Conservation (phyloP, 345 rosid genomes). For the Rubroshorea leprosula region DNA sequence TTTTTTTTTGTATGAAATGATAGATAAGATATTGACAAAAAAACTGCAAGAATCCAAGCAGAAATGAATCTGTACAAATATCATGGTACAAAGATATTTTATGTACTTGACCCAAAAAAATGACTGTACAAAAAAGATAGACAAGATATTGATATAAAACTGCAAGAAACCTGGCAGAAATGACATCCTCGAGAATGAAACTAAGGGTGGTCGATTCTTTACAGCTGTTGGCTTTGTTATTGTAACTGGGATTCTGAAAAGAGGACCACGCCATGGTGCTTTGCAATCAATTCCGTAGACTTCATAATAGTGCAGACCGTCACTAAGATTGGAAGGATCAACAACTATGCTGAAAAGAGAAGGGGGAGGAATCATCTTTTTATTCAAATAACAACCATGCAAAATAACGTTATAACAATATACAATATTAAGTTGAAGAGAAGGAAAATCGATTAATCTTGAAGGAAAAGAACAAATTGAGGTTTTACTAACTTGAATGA, state of each 20-base stretch:
- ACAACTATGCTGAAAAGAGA: constrained; percentile 70
- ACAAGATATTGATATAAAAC: neutral
- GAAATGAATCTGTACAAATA: no score
- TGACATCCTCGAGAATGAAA: constrained; percentile 70
- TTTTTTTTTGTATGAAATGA: no score
- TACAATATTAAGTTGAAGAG: constrained; percentile 1
- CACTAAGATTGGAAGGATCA: constrained; percentile 77
- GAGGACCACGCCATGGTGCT: constrained; percentile 89
- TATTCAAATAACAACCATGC: no score
- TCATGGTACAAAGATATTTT: no score
- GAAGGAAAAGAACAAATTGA: neutral
- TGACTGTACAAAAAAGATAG: neutral
- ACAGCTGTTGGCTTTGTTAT: constrained; percentile 71
- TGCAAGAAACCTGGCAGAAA: constrained; percentile 62
- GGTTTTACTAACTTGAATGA: constrained; percentile 80
- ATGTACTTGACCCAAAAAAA: no score
- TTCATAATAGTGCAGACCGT: constrained; percentile 89
- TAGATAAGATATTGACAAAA: no score
- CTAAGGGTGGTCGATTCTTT: constrained; percentile 54
- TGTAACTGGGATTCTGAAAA: constrained; percentile 86
- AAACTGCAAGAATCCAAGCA: no score
- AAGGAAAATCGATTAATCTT: neutral
- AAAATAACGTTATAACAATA: no score
- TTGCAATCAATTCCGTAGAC: constrained; percentile 89
- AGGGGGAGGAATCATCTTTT: no score